Conservation (phyloP, 2,329 filamentous ascomycete genomes). For the Xylariaceae sp. region DNA sequence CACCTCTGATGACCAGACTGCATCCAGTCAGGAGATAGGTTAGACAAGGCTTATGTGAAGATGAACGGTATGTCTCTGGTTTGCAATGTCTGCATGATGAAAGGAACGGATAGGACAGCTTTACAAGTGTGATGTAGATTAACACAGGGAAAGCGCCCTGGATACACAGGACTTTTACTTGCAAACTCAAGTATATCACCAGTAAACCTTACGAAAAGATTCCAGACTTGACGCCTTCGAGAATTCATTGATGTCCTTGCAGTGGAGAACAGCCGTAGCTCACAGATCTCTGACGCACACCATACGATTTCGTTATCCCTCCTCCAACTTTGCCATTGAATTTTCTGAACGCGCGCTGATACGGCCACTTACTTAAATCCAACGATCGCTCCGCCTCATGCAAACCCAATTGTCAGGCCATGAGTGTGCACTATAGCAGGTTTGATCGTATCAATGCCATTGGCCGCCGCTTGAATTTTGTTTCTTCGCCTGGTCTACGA, state of each 20-base stretch:
- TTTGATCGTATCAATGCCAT: constrained; percentile 1
- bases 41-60: background rate
- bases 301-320: background rate
- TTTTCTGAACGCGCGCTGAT: constrained; percentile 3
- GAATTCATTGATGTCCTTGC: too few relatives aligned
- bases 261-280: background rate
- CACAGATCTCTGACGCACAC: background rate
- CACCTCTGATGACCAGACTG: background rate
- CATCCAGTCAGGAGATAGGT: background rate
- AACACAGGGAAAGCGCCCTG: too few relatives aligned
- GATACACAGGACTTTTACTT: too few relatives aligned
- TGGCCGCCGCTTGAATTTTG: background rate
- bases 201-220: too few relatives aligned
- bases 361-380: constrained; percentile 12
- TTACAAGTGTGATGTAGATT: too few relatives aligned
- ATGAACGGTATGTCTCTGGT: background rate
- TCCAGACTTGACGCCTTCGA: too few relatives aligned
- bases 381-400: constrained; percentile 12
- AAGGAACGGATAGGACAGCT: too few relatives aligned
- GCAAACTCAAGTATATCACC: too few relatives aligned
- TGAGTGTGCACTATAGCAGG: constrained; percentile 7
- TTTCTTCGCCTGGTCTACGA: too few relatives aligned
- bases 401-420: constrained; percentile 3
- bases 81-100: background rate
- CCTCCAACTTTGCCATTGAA: constrained; percentile 2